phyloP scores from a whole-genome alignment of 2,329 filamentous ascomycete species.

The Tolypocladium ophioglossoides region DNA sequence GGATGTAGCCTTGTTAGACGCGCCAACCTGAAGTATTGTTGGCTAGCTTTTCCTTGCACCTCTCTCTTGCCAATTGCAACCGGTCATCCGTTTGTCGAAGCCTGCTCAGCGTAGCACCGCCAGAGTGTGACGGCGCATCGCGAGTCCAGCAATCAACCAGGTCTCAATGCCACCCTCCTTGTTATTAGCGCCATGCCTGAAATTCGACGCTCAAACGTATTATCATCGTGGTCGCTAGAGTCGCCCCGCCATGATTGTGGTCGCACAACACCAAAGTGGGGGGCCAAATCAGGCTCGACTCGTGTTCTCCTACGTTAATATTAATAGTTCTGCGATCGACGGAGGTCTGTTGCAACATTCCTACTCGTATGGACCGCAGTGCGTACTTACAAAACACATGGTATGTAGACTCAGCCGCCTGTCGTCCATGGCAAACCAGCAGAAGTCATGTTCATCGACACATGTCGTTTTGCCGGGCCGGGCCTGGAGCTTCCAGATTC shows the following conservation, averaged over 20 bases:
- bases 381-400: not conserved
- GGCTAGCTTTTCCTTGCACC: not conserved
- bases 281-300: not conserved
- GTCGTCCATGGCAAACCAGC: not conserved
- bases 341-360: not conserved
- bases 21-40: not conserved
- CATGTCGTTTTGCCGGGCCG: too few relatives aligned
- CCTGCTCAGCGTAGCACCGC: not conserved
- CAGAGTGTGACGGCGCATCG: too few relatives aligned
- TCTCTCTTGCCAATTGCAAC: not conserved
- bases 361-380: not conserved
- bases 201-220: not conserved
- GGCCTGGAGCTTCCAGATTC: not conserved
- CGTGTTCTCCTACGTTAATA: not conserved
- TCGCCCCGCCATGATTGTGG: not conserved
- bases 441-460: not conserved
- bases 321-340: not conserved
- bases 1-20: too few relatives aligned
- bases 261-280: not conserved
- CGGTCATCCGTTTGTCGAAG: not conserved
- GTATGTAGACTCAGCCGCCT: not conserved
- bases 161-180: not conserved
- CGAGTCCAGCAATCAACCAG: not conserved
- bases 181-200: not conserved
- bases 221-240: not conserved